Evolutionary conservation across 805 yeast species (phyloP).

Genomic region (Priceomyces medius): DNA sequence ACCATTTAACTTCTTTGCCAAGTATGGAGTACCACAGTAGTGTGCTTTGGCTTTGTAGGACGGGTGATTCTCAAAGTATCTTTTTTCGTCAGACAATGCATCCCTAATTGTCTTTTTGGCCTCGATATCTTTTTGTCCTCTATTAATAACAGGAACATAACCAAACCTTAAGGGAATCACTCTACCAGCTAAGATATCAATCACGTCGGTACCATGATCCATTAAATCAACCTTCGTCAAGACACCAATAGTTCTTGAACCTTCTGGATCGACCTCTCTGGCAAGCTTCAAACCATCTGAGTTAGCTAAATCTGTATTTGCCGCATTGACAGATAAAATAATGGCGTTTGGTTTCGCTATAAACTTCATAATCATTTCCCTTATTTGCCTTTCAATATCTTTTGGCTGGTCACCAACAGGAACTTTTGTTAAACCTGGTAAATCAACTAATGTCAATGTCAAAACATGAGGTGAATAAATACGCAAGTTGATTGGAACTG

Average conservation of each 20-base stretch:
- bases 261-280: slow-evolving; percentile 97
- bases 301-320: slow-evolving; percentile 95
- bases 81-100: slow-evolving; percentile 78
- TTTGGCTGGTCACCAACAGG: slow-evolving; percentile 99
- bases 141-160: slow-evolving; percentile 92
- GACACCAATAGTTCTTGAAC: slow-evolving; percentile 93
- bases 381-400: slow-evolving; percentile 92
- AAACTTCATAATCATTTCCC: slow-evolving; percentile 88
- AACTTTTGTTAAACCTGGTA: slow-evolving; percentile 96
- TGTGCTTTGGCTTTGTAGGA: slow-evolving; percentile 91
- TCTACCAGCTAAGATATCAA: slow-evolving; percentile 92
- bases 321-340: slow-evolving; percentile 90
- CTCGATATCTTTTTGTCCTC: slow-evolving; percentile 97
- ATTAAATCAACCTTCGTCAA: slow-evolving; percentile 93
- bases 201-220: slow-evolving; percentile 98
- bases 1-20: slow-evolving; percentile 87
- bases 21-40: slow-evolving; percentile 97
- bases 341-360: slow-evolving; percentile 95
- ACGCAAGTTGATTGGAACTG: slow-evolving; percentile 89
- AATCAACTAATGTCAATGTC: slow-evolving; percentile 90
- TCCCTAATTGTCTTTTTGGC: slow-evolving; percentile 79
- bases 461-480: slow-evolving; percentile 92
- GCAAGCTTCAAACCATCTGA: slow-evolving; percentile 96
- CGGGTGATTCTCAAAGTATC: slow-evolving; percentile 84
- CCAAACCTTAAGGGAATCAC: slow-evolving; percentile 95